phyloP scores from a whole-genome alignment of 148 eudicot species.

The Persicaria maculosa region DNA sequence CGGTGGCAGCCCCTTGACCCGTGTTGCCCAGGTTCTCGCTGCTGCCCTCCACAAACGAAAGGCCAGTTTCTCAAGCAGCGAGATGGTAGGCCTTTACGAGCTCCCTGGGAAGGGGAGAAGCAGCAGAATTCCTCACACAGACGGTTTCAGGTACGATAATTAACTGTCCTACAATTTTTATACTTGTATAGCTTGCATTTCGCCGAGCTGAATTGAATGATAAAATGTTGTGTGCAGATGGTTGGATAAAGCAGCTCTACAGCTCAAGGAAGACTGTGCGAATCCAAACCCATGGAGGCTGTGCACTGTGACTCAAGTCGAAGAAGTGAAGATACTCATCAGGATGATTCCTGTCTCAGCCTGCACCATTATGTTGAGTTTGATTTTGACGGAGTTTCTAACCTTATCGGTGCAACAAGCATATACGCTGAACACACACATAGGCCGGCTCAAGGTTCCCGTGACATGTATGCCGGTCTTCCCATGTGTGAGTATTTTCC shows the following conservation, averaged over 20 bases:
- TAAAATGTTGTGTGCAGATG: constrained; percentile 27
- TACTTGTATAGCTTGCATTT: too few relatives aligned
- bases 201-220: too few relatives aligned
- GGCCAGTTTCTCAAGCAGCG: constrained; percentile 48
- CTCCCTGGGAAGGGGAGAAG: constrained; percentile 80
- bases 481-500: constrained; percentile 81
- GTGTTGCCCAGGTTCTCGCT: constrained; percentile 72
- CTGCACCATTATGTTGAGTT: constrained; percentile 65
- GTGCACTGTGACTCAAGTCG: constrained; percentile 90
- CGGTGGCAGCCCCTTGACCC: constrained; percentile 88
- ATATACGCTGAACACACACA: constrained; percentile 68
- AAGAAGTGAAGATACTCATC: constrained; percentile 71
- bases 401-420: constrained; percentile 90
- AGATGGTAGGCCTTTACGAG: constrained; percentile 66
- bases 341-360: constrained; percentile 66
- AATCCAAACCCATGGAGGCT: constrained; percentile 66
- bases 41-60: constrained; percentile 76
- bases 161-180: too few relatives aligned
- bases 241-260: constrained; percentile 84
- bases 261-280: constrained; percentile 52
- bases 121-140: constrained; percentile 61
- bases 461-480: constrained; percentile 96
- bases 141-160: constrained; percentile 51
- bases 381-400: constrained; percentile 63
- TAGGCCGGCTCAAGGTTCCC: constrained; percentile 72